These are phyloP conservation scores for Chimonanthus salicifolius DNA, from an alignment of 164 flowering plant genomes.

Conservation along the genomic window DNA sequence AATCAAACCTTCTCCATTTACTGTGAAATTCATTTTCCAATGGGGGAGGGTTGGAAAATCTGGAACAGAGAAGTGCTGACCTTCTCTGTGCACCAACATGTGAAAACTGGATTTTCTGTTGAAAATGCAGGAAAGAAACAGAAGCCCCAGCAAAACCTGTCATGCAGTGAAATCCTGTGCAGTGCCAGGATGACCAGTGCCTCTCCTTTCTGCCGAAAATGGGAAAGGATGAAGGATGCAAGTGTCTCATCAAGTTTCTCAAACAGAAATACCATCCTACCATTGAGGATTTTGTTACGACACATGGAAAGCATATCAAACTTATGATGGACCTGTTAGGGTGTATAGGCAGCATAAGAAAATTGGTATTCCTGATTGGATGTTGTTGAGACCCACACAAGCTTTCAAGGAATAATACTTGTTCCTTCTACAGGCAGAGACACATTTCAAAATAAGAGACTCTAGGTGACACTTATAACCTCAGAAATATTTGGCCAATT, in stretches of 20 bases:
- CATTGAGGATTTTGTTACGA: neutral
- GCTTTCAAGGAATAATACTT: neutral
- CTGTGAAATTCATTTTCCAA: too few species aligned
- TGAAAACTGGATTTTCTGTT: too few species aligned
- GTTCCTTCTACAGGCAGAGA: neutral
- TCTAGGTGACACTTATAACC: neutral
- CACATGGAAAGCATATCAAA: neutral
- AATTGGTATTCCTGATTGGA: neutral
- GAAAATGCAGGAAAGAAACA: too few species aligned
- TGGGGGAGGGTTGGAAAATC: too few species aligned
- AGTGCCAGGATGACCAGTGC: too few species aligned
- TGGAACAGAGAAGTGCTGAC: too few species aligned
- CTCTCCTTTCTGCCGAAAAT: too few species aligned
- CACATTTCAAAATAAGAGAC: neutral
- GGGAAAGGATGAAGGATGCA: too few species aligned
- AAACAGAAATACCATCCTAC: neutral
- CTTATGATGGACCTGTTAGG: neutral
- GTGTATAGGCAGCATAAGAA: neutral
- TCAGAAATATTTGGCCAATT: neutral
- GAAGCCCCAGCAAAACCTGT: too few species aligned
- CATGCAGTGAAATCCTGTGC: too few species aligned
- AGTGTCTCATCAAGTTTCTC: neutral
- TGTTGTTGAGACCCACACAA: neutral
- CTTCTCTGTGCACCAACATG: too few species aligned
- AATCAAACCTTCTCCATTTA: too few species aligned